These are phyloP conservation scores for Boehmeria nivea DNA, from an alignment of 306 rosid genomes.

Conservation along the genomic window DNA sequence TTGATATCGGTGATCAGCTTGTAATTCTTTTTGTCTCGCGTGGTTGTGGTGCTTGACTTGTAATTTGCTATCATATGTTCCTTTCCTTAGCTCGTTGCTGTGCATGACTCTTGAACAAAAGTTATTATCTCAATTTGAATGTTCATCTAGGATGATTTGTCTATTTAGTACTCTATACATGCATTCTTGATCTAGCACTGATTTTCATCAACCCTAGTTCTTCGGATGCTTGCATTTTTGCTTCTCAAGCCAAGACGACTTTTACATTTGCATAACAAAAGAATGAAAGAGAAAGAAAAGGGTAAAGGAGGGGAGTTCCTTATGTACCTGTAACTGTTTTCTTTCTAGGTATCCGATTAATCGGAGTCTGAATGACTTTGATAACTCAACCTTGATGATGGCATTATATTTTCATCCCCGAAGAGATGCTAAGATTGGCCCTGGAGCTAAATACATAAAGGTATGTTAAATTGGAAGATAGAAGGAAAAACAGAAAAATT, in stretches of 20 bases:
- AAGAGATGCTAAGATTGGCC: slow-evolving; percentile 51
- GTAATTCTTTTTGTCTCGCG: too few species aligned
- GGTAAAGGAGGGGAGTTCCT: background rate
- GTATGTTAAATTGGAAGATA: slow-evolving; percentile 35
- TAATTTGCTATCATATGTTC: too few species aligned
- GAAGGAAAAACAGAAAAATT: too few species aligned
- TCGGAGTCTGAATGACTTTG: slow-evolving; percentile 46
- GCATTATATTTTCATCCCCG: slow-evolving; percentile 74
- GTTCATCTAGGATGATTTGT: too few species aligned
- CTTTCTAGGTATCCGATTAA: slow-evolving; percentile 54
- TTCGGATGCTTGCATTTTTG: too few species aligned
- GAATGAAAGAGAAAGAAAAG: background rate
- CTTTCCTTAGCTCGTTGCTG: too few species aligned
- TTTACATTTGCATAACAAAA: background rate
- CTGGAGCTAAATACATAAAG: slow-evolving; percentile 58
- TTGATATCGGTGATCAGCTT: background rate
- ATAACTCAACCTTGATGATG: slow-evolving; percentile 46
- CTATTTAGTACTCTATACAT: too few species aligned
- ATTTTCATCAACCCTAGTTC: background rate
- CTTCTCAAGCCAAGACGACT: too few species aligned
- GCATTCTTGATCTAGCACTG: background rate
- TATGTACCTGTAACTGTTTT: slow-evolving; percentile 18
- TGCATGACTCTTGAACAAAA: too few species aligned
- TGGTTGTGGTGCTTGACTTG: too few species aligned
- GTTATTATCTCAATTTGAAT: too few species aligned